Conservation (phyloP, 192 early-diverging fungal genomes). For the Coemansia sp. region DNA sequence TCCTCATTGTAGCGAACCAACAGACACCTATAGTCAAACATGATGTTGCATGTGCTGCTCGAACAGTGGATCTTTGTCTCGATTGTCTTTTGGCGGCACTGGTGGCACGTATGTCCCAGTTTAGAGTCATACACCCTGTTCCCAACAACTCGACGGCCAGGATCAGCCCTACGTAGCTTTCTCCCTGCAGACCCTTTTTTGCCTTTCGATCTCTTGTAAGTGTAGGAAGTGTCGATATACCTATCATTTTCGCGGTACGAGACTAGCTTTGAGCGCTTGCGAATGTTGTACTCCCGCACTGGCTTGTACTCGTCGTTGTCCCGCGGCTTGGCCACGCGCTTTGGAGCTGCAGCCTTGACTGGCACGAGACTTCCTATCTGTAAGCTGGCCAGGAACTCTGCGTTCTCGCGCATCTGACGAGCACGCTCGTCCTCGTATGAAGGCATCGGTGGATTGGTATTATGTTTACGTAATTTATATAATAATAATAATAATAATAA, state of each 20-base stretch:
- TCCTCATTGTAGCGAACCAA: slow-evolving; percentile 37
- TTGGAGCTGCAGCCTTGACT: background rate
- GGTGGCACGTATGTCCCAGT: slow-evolving; percentile 37
- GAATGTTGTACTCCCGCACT: slow-evolving; percentile 10
- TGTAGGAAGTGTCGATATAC: background rate
- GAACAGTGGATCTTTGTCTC: slow-evolving; percentile 38
- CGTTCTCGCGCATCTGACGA: slow-evolving; percentile 43
- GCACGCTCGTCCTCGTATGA: slow-evolving; percentile 39
- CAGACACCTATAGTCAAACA: slow-evolving; percentile 40
- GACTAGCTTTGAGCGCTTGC: slow-evolving; percentile 12
- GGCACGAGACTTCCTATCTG: slow-evolving; percentile 13
- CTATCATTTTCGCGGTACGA: slow-evolving; percentile 36
- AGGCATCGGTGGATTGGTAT: background rate
- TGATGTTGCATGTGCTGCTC: slow-evolving; percentile 16
- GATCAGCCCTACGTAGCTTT: slow-evolving; percentile 10
- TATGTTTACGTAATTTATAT: background rate
- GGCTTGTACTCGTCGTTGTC: slow-evolving; percentile 29
- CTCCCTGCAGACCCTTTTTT: slow-evolving; percentile 2
- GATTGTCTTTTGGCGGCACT: slow-evolving; percentile 51
- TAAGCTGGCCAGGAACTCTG: slow-evolving; percentile 31
- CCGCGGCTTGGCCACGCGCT: background rate
- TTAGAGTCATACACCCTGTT: slow-evolving; percentile 30
- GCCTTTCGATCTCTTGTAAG: slow-evolving; percentile 9
- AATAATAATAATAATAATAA: background rate
- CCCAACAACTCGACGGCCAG: slow-evolving; percentile 27